Conservation (phyloP, 202 grass and related monocot species). For the Digitaria exilis region DNA sequence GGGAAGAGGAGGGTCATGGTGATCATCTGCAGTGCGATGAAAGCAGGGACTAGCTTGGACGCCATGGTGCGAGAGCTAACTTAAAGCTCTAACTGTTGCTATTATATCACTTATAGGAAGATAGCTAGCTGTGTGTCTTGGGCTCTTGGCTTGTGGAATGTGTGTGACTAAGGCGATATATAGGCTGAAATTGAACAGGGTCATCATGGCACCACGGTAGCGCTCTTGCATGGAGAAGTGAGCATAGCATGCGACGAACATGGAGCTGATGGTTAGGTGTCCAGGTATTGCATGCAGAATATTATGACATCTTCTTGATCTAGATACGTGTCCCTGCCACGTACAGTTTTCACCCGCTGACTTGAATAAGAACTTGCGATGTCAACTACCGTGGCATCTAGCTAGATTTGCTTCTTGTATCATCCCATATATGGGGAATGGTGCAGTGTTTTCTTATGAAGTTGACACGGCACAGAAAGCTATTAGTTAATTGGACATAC, state of each 20-base stretch:
- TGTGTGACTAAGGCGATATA: background rate
- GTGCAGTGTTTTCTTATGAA: background rate
- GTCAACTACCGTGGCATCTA: no score
- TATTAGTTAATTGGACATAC: no score
- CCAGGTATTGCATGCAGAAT: background rate
- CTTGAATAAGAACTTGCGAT: no score
- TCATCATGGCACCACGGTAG: background rate
- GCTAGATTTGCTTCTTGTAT: no score
- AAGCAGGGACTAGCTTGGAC: background rate
- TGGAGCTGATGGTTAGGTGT: background rate
- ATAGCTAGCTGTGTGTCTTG: no score
- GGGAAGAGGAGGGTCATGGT: background rate
- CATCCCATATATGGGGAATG: background rate
- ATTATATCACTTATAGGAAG: background rate
- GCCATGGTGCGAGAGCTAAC: constrained; percentile 4
- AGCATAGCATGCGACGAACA: background rate
- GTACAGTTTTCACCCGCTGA: no score
- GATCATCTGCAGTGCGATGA: background rate
- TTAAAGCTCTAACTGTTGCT: no score
- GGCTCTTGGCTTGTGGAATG: background rate
- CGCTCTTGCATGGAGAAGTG: background rate
- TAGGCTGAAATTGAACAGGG: background rate
- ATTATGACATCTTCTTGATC: no score
- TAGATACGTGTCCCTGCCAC: background rate
- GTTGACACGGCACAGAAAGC: no score